Base-by-base conservation (phyloP, 768 basidiomycete genomes). In the Chiua virens region DNA sequence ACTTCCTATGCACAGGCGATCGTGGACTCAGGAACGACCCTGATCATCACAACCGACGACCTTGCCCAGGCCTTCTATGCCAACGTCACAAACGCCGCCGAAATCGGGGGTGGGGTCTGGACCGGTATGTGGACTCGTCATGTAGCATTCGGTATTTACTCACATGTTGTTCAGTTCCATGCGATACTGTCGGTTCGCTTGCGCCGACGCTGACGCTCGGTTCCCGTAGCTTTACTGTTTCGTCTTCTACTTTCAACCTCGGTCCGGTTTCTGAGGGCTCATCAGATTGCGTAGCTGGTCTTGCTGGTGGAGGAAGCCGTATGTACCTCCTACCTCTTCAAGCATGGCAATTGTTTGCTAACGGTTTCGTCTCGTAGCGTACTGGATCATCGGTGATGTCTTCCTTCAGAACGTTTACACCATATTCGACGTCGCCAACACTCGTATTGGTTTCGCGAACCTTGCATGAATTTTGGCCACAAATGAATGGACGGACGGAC, bases 371-470 rank as follows among this genome's bases (percentile, higher is more conserved):
- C 18, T 22, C 13, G 35, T 37, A 71, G 66, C 34, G 27, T 67
- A 45, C 36, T 71, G 68, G 70, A 46, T 72, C 52, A 59, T 71
- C 9, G 71, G 71, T 5, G 70, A 70, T 30, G 67, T 67, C 20
- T 74, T 73, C 53, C 21, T 68, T 32, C 58, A 67, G 38, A 71
- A 65, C 28, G 62, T 70, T 14, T 71, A 71, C 54, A 58, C 54
- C 1, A 55, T 67, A 32, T 66, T 67, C 36, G 63, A 78, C 23
- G 50, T 68, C 9, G 56, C 52, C 5, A 71, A 70, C 41, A 64
- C 48, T 22, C 69, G 66, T 25, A 64, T 78, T 41, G 74, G 76
- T 34, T 78, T 79, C 41, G 77, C 77, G 49, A 53, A 68, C 48
- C 62, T 70, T 39, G 52, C 41, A 21, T 69, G 35, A 55, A 5